phyloP scores from a whole-genome alignment of 208 protist genomes.

The Leishmania braziliensis region DNA sequence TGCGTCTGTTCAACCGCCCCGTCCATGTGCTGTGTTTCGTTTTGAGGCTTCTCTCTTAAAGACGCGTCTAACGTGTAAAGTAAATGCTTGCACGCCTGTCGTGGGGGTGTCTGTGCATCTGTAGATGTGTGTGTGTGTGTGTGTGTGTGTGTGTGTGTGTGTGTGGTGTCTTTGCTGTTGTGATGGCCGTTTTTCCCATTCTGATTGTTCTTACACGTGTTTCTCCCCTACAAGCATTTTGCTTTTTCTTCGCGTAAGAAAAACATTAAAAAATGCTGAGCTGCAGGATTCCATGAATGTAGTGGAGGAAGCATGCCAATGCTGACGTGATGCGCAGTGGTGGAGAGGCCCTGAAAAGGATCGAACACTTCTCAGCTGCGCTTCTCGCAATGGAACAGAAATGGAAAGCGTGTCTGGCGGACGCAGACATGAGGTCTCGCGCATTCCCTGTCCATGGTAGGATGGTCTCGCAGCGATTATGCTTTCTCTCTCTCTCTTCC shows the following conservation, averaged over 20 bases:
- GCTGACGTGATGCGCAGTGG: background rate
- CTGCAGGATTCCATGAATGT: background rate
- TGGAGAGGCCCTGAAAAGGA: no score
- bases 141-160: background rate
- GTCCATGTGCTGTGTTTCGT: background rate
- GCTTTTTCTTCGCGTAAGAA: background rate
- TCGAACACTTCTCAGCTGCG: background rate
- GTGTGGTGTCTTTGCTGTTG: background rate
- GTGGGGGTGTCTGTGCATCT: no score
- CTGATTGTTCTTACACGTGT: background rate
- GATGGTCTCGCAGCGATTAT: background rate
- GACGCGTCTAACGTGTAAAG: conserved; percentile 3
- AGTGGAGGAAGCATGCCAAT: background rate
- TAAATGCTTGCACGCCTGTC: background rate
- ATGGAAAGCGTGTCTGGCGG: background rate
- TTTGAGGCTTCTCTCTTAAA: conserved; percentile 4
- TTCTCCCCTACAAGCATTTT: background rate
- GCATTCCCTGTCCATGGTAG: background rate
- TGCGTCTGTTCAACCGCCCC: background rate
- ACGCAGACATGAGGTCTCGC: background rate
- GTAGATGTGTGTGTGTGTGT: background rate
- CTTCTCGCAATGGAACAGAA: background rate
- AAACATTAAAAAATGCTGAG: background rate
- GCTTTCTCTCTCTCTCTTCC: background rate
- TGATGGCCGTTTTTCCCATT: background rate